phyloP scores from a whole-genome alignment of 441 rosid genomes.

The Gossypium davidsonii region DNA sequence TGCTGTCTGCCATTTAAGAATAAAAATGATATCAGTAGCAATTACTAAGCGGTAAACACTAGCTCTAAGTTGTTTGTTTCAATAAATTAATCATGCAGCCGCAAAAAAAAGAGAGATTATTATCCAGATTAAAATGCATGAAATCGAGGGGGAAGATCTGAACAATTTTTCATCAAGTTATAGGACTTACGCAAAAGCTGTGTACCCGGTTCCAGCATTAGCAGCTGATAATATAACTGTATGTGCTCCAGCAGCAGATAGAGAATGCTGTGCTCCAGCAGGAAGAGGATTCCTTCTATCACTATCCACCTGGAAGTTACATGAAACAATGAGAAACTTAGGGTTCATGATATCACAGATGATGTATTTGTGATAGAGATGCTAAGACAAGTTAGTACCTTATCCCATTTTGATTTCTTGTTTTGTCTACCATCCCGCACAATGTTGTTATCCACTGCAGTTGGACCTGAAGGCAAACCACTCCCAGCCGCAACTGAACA shows the following conservation, averaged over 20 bases:
- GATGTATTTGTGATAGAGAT: slow-evolving; percentile 1
- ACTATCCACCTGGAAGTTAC: slow-evolving; percentile 63
- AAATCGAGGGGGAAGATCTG: not conserved
- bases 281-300: slow-evolving; percentile 53
- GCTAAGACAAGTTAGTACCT: slow-evolving; percentile 38
- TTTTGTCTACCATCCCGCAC: slow-evolving; percentile 69
- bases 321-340: not conserved
- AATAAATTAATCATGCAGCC: not conserved
- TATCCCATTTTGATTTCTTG: slow-evolving; percentile 97
- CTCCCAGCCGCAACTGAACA: slow-evolving; percentile 38
- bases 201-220: slow-evolving; percentile 81
- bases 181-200: slow-evolving; percentile 77
- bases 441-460: slow-evolving; percentile 33
- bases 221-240: slow-evolving; percentile 59
- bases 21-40: not conserved
- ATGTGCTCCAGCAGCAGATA: slow-evolving; percentile 55
- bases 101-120: not conserved
- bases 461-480: slow-evolving; percentile 43
- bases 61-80: not conserved
- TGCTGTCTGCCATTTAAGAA: slow-evolving; percentile 56
- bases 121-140: not conserved
- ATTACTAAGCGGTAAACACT: not conserved
- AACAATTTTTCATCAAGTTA: not conserved
- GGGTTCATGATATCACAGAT: not conserved
- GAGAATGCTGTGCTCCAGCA: slow-evolving; percentile 53